A percentile compares a stretch with the other conserved stretches of the same genome.
Conservation (phyloP, 148 eudicot genomes). For the Rhododendron williamsianum region DNA sequence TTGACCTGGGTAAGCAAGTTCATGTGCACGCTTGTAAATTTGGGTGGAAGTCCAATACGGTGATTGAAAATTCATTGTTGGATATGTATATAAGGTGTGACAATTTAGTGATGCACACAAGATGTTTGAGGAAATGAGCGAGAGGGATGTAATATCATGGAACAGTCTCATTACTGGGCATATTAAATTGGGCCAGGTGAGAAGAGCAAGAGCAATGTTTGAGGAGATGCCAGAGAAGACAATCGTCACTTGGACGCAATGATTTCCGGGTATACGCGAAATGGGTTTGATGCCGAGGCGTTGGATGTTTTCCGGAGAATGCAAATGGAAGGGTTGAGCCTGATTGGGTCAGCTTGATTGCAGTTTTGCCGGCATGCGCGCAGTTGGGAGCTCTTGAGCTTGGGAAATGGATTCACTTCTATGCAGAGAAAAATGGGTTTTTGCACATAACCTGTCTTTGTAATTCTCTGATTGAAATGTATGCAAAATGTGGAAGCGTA, state of each 20-base stretch:
- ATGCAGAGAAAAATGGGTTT: constrained; percentile 22
- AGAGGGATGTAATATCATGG: constrained; percentile 22
- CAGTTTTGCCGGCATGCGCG: constrained; percentile 29
- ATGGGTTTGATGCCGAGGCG: constrained; percentile 23
- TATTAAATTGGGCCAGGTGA: constrained; percentile 23
- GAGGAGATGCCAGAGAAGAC: constrained; percentile 29
- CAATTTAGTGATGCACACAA: constrained; percentile 18
- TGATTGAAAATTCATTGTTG: constrained; percentile 16
- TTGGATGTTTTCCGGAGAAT: constrained; percentile 27
- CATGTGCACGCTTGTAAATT: constrained; percentile 21
- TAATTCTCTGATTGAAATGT: constrained; percentile 32
- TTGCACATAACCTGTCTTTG: constrained; percentile 16
- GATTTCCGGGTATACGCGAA: constrained; percentile 24
- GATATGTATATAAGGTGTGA: constrained; percentile 20
- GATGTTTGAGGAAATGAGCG: constrained; percentile 25
- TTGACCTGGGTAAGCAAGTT: constrained; percentile 21
- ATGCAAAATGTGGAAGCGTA: constrained; percentile 23
- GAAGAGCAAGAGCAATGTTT: constrained; percentile 24
- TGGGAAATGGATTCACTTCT: constrained; percentile 34
- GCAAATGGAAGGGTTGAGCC: constrained; percentile 29
- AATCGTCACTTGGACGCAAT: constrained; percentile 36
- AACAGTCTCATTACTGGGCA: constrained; percentile 28
- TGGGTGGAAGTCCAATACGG: constrained; percentile 13
- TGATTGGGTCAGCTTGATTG: constrained; percentile 25
- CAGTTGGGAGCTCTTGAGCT: constrained; percentile 30